Percentiles rank a stretch among this genome's conserved stretches.
Evolutionary conservation across 2,329 filamentous ascomycete species (phyloP).

Genomic region (Diaporthe destruens): DNA sequence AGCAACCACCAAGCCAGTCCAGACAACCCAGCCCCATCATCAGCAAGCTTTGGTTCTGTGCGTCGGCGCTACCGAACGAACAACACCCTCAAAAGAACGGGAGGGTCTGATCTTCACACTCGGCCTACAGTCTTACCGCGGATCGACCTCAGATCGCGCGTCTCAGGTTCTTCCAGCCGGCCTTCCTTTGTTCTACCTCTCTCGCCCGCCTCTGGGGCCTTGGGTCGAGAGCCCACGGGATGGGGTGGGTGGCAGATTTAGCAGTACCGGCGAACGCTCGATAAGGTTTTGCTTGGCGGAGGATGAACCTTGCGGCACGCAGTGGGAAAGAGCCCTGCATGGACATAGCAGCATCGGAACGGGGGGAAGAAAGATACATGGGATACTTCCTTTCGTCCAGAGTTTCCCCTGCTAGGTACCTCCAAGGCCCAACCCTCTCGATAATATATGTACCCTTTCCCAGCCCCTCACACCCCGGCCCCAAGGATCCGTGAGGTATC

Average conservation of each 20-base stretch:
- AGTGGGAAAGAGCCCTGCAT: background rate
- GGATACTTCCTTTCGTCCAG: conserved; percentile 19
- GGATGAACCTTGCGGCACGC: background rate
- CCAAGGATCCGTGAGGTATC: background rate
- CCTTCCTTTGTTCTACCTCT: background rate
- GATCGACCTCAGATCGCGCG: conserved; percentile 12
- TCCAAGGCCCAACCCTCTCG: background rate
- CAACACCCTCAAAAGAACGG: background rate
- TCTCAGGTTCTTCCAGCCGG: conserved; percentile 27
- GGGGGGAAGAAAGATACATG: no score
- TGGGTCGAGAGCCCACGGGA: no score
- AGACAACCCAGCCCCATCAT: background rate
- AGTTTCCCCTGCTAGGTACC: background rate
- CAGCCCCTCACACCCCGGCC: conserved; percentile 4
- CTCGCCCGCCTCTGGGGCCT: background rate
- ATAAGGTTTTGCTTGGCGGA: conserved; percentile 29
- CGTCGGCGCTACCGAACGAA: conserved; percentile 2
- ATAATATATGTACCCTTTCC: background rate
- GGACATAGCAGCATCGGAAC: background rate
- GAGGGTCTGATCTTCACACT: conserved; percentile 24
- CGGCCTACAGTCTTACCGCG: conserved; percentile 25
- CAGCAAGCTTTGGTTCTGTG: background rate
- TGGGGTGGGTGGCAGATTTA: background rate
- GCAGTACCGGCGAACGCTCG: conserved; percentile 9
- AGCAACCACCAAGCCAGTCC: background rate